phyloP scores from a whole-genome alignment of 768 basidiomycete species.

The Podaxis pistillaris region DNA sequence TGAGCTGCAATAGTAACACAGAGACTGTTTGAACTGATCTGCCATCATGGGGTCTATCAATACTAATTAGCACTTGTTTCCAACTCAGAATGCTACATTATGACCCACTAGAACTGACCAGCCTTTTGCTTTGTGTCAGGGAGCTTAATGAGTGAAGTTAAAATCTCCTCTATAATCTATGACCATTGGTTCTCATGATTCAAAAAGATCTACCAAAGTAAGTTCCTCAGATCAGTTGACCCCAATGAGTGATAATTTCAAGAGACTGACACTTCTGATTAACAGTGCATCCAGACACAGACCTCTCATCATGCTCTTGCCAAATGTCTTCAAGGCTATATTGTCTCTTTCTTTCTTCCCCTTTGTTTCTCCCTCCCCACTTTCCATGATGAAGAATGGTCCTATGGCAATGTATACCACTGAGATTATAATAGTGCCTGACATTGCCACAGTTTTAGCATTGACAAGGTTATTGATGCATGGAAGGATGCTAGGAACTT shows the following conservation, averaged over 20 bases:
- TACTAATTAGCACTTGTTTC: slow-evolving; percentile 2
- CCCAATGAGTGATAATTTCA: neutral
- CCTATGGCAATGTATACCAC: slow-evolving; percentile 92
- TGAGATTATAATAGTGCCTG: slow-evolving; percentile 88
- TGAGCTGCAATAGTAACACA: slow-evolving; percentile 87
- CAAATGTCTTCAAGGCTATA: slow-evolving; percentile 64
- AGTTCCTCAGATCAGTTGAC: neutral
- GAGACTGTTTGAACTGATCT: slow-evolving; percentile 91
- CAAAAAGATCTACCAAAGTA: slow-evolving; percentile 71
- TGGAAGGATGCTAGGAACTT: slow-evolving; percentile 71
- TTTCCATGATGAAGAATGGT: slow-evolving; percentile 87
- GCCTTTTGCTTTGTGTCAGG: slow-evolving; percentile 89
- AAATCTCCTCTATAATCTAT: slow-evolving; percentile 98
- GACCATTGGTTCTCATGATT: slow-evolving; percentile 87
- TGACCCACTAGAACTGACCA: slow-evolving; percentile 78
- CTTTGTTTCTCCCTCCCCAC: slow-evolving; percentile 46
- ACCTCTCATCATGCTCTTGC: slow-evolving; percentile 77
- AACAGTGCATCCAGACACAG: slow-evolving; percentile 81
- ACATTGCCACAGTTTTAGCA: slow-evolving; percentile 74
- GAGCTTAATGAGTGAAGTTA: slow-evolving; percentile 85
- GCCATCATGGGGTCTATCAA: slow-evolving; percentile 80
- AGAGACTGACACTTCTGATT: slow-evolving; percentile 74
- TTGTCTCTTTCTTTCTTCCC: slow-evolving; percentile 54
- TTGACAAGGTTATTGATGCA: slow-evolving; percentile 73
- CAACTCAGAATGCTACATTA: neutral